Evolutionary conservation across 345 rosid genomes (phyloP).

Genomic region (Brassica rapa): DNA sequence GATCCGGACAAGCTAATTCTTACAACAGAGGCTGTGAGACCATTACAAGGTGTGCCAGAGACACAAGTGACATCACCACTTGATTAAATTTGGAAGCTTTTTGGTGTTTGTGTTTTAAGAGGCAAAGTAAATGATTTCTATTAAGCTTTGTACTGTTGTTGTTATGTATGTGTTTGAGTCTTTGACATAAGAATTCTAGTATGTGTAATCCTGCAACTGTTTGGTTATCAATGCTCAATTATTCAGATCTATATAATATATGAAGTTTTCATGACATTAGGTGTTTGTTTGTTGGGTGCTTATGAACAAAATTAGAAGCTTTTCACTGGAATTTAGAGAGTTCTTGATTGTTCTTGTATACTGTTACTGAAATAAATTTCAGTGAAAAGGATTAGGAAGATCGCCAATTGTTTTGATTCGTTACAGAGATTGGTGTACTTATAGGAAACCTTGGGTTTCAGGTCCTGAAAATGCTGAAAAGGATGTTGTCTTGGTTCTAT

Average conservation of each 20-base stretch:
- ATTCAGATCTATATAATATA: constrained; percentile 11
- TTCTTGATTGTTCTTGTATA: background rate
- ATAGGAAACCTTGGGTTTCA: background rate
- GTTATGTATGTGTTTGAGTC: constrained; percentile 1
- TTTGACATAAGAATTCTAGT: background rate
- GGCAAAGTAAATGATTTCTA: constrained; percentile 22
- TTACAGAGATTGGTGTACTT: background rate
- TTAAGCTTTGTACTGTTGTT: constrained; percentile 32
- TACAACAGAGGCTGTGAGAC: background rate
- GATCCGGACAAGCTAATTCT: constrained; percentile 45
- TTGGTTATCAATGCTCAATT: background rate
- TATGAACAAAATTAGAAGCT: background rate
- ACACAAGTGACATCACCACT: constrained; percentile 44
- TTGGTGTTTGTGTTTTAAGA: background rate
- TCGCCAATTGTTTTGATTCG: background rate
- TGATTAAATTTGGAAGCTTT: constrained; percentile 36
- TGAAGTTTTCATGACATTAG: constrained; percentile 3
- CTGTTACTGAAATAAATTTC: background rate
- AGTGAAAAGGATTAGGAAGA: background rate
- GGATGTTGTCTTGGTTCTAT: background rate
- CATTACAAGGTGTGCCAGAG: background rate
- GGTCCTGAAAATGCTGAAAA: background rate
- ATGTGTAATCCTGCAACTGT: constrained; percentile 10
- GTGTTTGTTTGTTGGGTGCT: background rate
- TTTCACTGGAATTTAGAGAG: background rate